Percentiles rank a stretch among this genome's conserved stretches.
phyloP scores from a whole-genome alignment of 352 stramenopile species.

The Phytophthora chlamydospora region DNA sequence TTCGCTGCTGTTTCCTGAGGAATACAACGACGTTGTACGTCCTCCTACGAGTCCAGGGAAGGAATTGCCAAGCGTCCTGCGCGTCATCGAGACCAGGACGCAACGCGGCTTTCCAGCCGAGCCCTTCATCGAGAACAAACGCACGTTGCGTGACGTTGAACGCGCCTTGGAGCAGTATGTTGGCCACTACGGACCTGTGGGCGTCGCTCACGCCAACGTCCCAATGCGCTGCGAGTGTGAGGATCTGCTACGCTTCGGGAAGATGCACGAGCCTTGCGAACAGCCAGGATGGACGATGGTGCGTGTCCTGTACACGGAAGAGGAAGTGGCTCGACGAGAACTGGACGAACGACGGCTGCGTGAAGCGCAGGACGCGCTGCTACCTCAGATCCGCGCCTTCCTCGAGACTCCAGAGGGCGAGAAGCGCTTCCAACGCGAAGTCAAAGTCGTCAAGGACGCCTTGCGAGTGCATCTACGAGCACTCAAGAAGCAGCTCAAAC shows the following conservation, averaged over 20 bases:
- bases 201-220: constrained; percentile 57
- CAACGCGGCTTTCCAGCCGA: constrained; percentile 69
- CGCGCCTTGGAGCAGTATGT: constrained; percentile 67
- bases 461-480: constrained; percentile 46
- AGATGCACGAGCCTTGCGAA: constrained; percentile 73
- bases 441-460: constrained; percentile 48
- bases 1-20: constrained; percentile 53
- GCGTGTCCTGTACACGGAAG: constrained; percentile 61
- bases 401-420: constrained; percentile 60
- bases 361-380: constrained; percentile 52
- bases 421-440: constrained; percentile 70
- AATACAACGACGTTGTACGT: constrained; percentile 31
- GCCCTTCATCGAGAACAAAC: constrained; percentile 54
- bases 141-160: constrained; percentile 37
- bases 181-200: constrained; percentile 67
- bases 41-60: constrained; percentile 16
- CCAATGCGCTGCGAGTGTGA: constrained; percentile 82
- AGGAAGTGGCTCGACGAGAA: constrained; percentile 57
- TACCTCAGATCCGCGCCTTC: constrained; percentile 66
- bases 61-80: constrained; percentile 60
- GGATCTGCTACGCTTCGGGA: constrained; percentile 64
- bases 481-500: constrained; percentile 49
- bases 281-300: constrained; percentile 64
- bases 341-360: constrained; percentile 54
- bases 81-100: constrained; percentile 70